Evolutionary conservation across 805 yeast species (phyloP), one percentile per base, ranked within the genome.

Genomic region (Kuraishia capsulata): DNA sequence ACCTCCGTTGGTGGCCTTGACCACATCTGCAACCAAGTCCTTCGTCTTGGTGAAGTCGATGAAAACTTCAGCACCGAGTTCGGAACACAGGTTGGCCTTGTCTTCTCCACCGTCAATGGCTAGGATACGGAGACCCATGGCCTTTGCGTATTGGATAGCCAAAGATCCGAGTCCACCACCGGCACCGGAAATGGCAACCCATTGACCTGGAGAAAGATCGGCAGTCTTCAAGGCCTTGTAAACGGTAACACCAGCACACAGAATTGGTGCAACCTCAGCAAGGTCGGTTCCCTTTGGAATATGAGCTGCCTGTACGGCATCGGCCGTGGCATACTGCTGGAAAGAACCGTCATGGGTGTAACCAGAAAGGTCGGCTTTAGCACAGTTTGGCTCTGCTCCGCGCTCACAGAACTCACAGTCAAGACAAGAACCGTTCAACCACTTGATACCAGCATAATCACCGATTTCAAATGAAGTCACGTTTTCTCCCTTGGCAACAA

Each of bases 111-210:
- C 85, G 54, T 81, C 89, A 48, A 81, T 78, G 48, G 74, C 87
- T 28, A 81, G 49, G 35, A 80, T 84, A 66, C 73, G 72, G 61
- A 65, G 67, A 52, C 89, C 90, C 82, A 80, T 73, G 44, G 85
- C 86, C 49, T 61, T 70, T 44, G 85, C 88, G 62, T 78, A 81
- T 64, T 81, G 88, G 50, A 81, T 66, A 40, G 86, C 87, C 47
- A 81, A 62, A 30, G 85, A 66, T 54, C 89, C 90, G 59, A 81
- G 71, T 54, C 90, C 89, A 59, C 89, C 89, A 59, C 77, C 84
- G 44, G 87, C 88, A 65, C 90, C 89, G 41, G 86, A 76, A 43
- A 81, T 66, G 43, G 77, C 75, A 47, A 79, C 82, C 80, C 81
- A 81, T 59, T 81, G 76, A 54, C 90, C 88, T 18, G 88, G 53